phyloP scores from a whole-genome alignment of 176 grass and related monocot genomes.

The Triticum monococcum region DNA sequence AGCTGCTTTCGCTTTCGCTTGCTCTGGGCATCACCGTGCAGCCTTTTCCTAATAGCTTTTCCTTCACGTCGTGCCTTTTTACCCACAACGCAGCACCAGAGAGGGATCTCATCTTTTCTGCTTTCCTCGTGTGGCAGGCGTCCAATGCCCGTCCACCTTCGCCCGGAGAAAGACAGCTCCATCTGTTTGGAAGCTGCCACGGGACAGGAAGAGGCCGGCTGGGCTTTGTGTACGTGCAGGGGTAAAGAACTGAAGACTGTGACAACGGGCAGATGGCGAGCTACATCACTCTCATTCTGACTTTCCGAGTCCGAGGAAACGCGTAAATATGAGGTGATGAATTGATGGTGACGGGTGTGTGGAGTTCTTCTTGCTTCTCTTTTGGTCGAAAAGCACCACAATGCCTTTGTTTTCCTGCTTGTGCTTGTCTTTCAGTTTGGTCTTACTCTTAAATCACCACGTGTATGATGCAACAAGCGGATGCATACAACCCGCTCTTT shows the following conservation, averaged over 20 bases:
- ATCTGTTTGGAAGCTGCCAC: not conserved
- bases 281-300: not conserved
- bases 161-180: not conserved
- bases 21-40: slow-evolving; percentile 29
- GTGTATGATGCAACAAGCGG: not conserved
- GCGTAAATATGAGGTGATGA: not conserved
- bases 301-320: not conserved
- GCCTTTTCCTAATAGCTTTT: slow-evolving; percentile 17
- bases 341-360: not conserved
- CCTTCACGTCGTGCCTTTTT: not conserved
- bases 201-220: not conserved
- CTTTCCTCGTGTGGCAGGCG: not conserved
- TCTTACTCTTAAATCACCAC: not conserved
- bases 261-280: not conserved
- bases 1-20: slow-evolving; percentile 35
- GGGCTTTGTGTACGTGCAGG: not conserved
- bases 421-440: not conserved
- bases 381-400: not conserved
- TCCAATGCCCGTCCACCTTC: not conserved
- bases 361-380: not conserved
- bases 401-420: not conserved
- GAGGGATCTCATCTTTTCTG: not conserved
- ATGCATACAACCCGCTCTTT: not conserved
- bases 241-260: not conserved
- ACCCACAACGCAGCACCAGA: not conserved